Conservation (phyloP, 306 rosid genomes). For the Acmispon strigosus region DNA sequence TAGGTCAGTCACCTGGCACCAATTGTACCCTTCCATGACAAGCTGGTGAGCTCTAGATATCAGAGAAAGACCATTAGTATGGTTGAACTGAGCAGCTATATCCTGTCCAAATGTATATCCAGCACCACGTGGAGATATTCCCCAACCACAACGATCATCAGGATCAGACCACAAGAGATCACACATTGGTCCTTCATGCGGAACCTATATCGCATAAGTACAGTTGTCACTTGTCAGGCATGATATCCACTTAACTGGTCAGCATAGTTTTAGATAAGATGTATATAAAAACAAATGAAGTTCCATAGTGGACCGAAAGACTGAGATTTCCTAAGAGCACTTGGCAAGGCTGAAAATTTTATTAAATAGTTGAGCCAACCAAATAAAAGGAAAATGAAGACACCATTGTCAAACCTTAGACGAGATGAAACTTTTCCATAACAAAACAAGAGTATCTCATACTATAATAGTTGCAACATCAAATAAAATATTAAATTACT, state of each 20-base stretch:
- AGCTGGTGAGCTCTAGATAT: conserved; percentile 99
- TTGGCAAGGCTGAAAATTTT: not conserved
- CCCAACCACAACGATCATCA: conserved; percentile 99
- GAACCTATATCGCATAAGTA: conserved; percentile 52
- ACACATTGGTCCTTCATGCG: conserved; percentile 99
- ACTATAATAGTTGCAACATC: not conserved
- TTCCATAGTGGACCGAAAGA: not conserved
- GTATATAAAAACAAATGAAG: not conserved
- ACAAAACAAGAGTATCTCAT: not conserved
- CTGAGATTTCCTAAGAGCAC: not conserved
- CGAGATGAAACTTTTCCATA: not conserved
- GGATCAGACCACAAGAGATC: conserved; percentile 99
- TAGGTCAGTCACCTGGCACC: conserved; percentile 83
- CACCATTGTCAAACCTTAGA: not conserved
- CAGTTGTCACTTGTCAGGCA: not conserved
- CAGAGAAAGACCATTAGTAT: conserved; percentile 86
- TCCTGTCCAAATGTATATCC: conserved; percentile 98
- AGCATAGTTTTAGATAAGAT: not conserved
- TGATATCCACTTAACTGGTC: not conserved
- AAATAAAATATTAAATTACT: not conserved
- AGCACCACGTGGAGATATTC: conserved; percentile 99
- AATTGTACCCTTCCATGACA: conserved; percentile 97
- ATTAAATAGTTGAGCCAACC: not conserved
- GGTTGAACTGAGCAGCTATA: conserved; percentile 92
- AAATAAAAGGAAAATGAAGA: not conserved